Evolutionary conservation across 192 early-diverging fungal genomes (phyloP).

Genomic region (Umbelopsis ramanniana): DNA sequence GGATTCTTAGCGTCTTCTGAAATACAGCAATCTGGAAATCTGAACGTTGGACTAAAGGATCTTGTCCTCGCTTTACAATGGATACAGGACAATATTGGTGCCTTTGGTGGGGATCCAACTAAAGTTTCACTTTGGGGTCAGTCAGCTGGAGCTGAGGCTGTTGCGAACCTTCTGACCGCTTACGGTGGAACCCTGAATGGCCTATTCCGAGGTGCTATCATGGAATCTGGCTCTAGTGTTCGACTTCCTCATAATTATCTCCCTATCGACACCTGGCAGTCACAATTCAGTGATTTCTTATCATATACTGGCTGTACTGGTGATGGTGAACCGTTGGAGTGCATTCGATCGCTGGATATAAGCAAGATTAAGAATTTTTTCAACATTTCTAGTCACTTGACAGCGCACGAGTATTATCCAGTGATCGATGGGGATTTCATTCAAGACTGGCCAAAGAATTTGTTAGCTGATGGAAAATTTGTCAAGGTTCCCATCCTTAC

Average conservation of each 20-base stretch:
- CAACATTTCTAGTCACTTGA: background rate
- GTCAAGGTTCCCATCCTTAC: conserved; percentile 19
- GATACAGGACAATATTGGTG: conserved; percentile 61
- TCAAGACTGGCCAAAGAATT: conserved; percentile 9
- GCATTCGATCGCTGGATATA: background rate
- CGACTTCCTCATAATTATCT: conserved; percentile 9
- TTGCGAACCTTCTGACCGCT: background rate
- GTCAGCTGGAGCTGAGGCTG: conserved; percentile 52
- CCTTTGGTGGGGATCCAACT: conserved; percentile 65
- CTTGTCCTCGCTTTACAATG: conserved; percentile 53
- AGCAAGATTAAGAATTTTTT: background rate
- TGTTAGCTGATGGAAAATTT: conserved; percentile 11
- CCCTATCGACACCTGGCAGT: conserved; percentile 8
- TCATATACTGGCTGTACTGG: background rate
- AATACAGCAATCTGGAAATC: conserved; percentile 12
- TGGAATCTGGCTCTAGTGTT: conserved; percentile 2
- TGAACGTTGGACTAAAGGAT: conserved; percentile 21
- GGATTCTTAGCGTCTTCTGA: conserved; percentile 50
- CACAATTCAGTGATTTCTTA: background rate
- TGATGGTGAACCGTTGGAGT: background rate
- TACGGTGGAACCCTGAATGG: conserved; percentile 1
- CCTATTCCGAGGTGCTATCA: background rate
- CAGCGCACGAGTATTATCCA: background rate
- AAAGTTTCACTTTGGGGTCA: conserved; percentile 62
- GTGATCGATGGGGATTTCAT: conserved; percentile 13